Evolutionary conservation across 2,329 filamentous ascomycete species (phyloP), one percentile per base, ranked within the genome.

Genomic region (Trichothecium roseum): DNA sequence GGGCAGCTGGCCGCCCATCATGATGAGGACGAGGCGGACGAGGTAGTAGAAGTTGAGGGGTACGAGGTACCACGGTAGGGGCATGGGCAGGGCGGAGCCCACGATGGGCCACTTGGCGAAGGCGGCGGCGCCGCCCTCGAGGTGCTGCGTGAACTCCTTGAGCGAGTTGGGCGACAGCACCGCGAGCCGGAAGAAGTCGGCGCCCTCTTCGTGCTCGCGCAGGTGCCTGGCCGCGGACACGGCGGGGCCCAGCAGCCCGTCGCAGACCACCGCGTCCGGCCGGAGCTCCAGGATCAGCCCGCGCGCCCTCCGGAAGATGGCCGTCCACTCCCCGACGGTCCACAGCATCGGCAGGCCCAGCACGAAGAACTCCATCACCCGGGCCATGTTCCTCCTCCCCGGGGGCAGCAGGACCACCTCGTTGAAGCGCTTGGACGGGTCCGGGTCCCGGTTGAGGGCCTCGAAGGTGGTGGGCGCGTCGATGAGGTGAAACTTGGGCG

Each of bases 121-220:
- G 20, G 20, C 33, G 9, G 33, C 18, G 12, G 9, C 8, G 13
- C 33, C 33, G 14, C 20, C 20, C 15, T 35, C 33, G 18, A 35
- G 33, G 24, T 35, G 33, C 14, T 13, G 12, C 2, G 28, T 30
- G 28, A 36, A 36, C n/a, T 36, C 34, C 28, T 36, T 36, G 34
- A 18, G 22, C 7, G 34, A 26, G 27, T 36, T 36, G 13, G 34
- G 34, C 3, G 26, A 30, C 16, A 36, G 34, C 14, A 36, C 15
- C 9, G 26, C 14, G 16, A 26, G 26, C 28, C 18, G 4, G 15
- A n/a, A 20, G 15, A n/a, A n/a, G n/a, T n/a, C n/a, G n/a, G 17
- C 12, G 13, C 13, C 13, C 8, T 13, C 9, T 8, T 20, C 30
- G 13, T 17, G 15, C 17, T n/a, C n/a, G 6, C 17, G 30, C 12